A percentile compares a stretch with the other conserved stretches of the same genome.
Conservation (phyloP, 2,329 filamentous ascomycete genomes). For the Calonectria honghensis region DNA sequence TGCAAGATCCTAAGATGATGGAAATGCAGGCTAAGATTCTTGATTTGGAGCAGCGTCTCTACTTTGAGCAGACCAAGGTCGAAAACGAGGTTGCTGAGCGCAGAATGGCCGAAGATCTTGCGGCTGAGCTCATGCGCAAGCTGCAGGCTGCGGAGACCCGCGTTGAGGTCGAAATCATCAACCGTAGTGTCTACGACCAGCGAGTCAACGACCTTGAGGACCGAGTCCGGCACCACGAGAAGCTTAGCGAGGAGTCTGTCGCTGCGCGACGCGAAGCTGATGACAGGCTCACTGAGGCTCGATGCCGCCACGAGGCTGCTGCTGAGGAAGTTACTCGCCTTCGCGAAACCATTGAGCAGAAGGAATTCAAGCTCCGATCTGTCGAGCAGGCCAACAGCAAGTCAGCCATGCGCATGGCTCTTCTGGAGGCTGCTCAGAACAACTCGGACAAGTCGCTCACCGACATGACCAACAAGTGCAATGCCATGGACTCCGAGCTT, state of each 20-base stretch:
- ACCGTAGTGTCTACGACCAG: constrained; percentile 74
- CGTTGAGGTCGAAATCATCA: constrained; percentile 77
- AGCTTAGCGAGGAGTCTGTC: constrained; percentile 78
- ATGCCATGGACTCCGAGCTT: constrained; percentile 72
- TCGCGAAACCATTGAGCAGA: constrained; percentile 80
- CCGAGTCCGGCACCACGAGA: constrained; percentile 78
- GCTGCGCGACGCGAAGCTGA: constrained; percentile 79
- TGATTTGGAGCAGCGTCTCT: constrained; percentile 76
- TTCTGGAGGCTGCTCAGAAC: constrained; percentile 80
- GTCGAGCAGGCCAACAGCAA: constrained; percentile 75
- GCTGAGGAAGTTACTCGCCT: constrained; percentile 84
- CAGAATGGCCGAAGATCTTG: constrained; percentile 71
- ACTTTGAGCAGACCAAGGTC: constrained; percentile 67
- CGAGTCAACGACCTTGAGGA: constrained; percentile 82
- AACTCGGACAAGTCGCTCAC: constrained; percentile 72
- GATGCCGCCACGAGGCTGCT: constrained; percentile 80
- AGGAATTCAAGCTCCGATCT: constrained; percentile 78
- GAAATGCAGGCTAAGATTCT: constrained; percentile 76
- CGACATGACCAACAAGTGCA: constrained; percentile 74
- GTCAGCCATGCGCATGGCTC: constrained; percentile 76
- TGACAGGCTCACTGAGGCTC: constrained; percentile 83
- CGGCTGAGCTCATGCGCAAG: constrained; percentile 72
- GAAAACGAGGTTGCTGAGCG: constrained; percentile 70
- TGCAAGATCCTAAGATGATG: constrained; percentile 71
- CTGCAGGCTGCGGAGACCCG: constrained; percentile 75